These are phyloP conservation scores for Xerocomus amazonicus DNA, from an alignment of 1,284 basidiomycete genomes.

Conservation along the genomic window DNA sequence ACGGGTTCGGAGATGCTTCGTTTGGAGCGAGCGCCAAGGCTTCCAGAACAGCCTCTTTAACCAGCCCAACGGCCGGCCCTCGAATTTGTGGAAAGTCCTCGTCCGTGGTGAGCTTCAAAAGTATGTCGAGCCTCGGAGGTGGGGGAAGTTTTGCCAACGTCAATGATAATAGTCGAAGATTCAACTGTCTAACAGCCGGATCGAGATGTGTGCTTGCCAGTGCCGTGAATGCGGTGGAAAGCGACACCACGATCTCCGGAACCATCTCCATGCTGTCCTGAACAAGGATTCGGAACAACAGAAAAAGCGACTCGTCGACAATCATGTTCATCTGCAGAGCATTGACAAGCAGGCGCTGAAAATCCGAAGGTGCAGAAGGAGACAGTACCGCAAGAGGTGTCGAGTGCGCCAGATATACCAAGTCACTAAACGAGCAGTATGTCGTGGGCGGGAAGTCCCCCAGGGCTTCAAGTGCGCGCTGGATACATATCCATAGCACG, in stretches of 20 bases:
- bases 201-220: slow-evolving; percentile 61
- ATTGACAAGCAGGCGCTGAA: slow-evolving; percentile 45
- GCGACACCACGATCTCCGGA: slow-evolving; percentile 44
- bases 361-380: slow-evolving; percentile 31
- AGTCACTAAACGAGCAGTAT: slow-evolving; percentile 32
- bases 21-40: slow-evolving; percentile 36
- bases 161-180: slow-evolving; percentile 55
- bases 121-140: slow-evolving; percentile 47
- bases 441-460: background rate
- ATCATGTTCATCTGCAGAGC: slow-evolving; percentile 50
- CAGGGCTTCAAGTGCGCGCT: slow-evolving; percentile 23
- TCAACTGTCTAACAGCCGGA: slow-evolving; percentile 51
- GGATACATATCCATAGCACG: background rate
- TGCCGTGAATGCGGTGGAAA: slow-evolving; percentile 48
- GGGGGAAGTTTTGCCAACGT: slow-evolving; percentile 47
- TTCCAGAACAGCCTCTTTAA: slow-evolving; percentile 62
- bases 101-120: slow-evolving; percentile 49
- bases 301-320: slow-evolving; percentile 54
- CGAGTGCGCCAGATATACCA: slow-evolving; percentile 50
- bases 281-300: slow-evolving; percentile 48
- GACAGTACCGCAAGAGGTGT: slow-evolving; percentile 21
- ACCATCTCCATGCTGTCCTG: slow-evolving; percentile 29
- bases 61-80: slow-evolving; percentile 59
- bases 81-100: slow-evolving; percentile 58
- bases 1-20: slow-evolving; percentile 14